These are phyloP conservation scores for Leccinum angustisporum DNA, from an alignment of 1,284 basidiomycete genomes.

Conservation along the genomic window DNA sequence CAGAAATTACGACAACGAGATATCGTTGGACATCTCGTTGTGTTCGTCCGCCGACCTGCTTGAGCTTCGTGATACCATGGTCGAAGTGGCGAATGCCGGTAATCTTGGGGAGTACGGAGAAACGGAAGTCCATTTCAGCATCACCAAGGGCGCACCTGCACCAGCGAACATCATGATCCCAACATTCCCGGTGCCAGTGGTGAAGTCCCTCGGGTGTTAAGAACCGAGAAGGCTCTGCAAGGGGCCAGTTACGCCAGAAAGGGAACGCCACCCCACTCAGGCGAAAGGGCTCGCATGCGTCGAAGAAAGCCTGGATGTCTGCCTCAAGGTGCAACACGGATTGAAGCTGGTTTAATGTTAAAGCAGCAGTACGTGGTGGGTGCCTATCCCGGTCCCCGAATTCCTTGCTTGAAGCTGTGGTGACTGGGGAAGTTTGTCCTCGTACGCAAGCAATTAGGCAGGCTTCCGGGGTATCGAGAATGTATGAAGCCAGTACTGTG, in stretches of 20 bases:
- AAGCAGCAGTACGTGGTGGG: not conserved
- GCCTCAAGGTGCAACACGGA: not conserved
- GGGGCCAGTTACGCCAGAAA: not conserved
- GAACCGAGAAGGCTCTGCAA: not conserved
- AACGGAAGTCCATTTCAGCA: not conserved
- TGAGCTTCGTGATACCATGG: not conserved
- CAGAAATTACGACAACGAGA: not conserved
- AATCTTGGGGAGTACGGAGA: not conserved
- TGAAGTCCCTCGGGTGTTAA: not conserved
- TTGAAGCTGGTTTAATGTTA: not conserved
- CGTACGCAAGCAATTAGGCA: slow-evolving; percentile 6
- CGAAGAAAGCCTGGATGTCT: not conserved
- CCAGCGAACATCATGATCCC: not conserved
- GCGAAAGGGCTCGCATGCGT: not conserved
- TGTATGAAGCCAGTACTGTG: slow-evolving; percentile 4
- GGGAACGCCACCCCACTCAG: not conserved
- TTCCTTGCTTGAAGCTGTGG: slow-evolving; percentile 1
- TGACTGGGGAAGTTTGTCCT: slow-evolving; percentile 8
- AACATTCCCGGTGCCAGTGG: not conserved
- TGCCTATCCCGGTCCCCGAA: slow-evolving; percentile 1
- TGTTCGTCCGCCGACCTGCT: not conserved
- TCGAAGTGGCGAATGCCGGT: not conserved
- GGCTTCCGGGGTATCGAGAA: slow-evolving; percentile 4
- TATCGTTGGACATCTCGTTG: not conserved
- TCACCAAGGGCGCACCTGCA: not conserved